Percentiles rank a stretch among this genome's conserved stretches.
phyloP scores from a whole-genome alignment of 139 green algal species.

The Closterium sp. region DNA sequence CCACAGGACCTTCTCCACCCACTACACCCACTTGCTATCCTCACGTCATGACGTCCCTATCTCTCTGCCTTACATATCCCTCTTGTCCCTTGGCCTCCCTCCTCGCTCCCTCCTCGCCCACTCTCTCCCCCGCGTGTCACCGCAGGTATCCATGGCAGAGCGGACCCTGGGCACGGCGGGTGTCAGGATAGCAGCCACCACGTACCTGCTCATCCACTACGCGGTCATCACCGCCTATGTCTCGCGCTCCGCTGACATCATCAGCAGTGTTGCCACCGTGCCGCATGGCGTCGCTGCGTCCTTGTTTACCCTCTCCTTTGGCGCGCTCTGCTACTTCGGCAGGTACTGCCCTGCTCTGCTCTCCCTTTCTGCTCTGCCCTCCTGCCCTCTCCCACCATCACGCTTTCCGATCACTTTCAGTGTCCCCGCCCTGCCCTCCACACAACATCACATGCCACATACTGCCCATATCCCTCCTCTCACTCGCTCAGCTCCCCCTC shows the following conservation, averaged over 20 bases:
- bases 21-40: too few species aligned
- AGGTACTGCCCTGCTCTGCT: conserved; percentile 8
- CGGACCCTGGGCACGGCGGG: conserved; percentile 27
- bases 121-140: too few species aligned
- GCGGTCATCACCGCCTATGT: conserved; percentile 68
- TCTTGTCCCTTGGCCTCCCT: too few species aligned
- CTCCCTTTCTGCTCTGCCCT: background rate
- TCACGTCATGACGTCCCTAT: too few species aligned
- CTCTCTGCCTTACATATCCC: too few species aligned
- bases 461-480: too few species aligned
- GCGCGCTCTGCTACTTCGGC: conserved; percentile 61
- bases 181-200: conserved; percentile 10
- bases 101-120: too few species aligned
- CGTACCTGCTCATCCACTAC: conserved; percentile 78
- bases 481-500: too few species aligned
- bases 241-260: conserved; percentile 34
- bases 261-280: background rate
- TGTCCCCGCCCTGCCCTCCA: too few species aligned
- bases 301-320: conserved; percentile 56
- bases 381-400: background rate
- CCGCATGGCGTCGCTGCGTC: background rate
- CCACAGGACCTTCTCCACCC: background rate
- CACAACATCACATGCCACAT: too few species aligned
- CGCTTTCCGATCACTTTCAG: too few species aligned
- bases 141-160: conserved; percentile 49